Evolutionary conservation across 495 filamentous ascomycete genomes (phyloP), one percentile per base, ranked within the genome.

Genomic region (Evernia prunastri): DNA sequence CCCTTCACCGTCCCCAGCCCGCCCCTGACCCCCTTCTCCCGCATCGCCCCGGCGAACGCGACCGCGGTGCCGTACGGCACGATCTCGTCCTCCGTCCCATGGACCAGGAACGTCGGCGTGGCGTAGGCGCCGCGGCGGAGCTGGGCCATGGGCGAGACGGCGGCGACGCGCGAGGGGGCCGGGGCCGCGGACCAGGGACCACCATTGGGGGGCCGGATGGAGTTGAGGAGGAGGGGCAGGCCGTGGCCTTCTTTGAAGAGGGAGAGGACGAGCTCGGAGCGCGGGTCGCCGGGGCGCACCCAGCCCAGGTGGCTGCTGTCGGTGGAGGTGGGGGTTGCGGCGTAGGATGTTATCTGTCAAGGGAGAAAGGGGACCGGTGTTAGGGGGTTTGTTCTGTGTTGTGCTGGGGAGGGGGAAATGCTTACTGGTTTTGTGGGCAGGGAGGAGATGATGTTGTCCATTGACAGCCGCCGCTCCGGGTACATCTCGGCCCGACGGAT

Each of bases 31-130:
- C 75, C 75, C 9, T 61, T 51, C 47, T 69, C 63, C 18, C 61
- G 20, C 42, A 78, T 36, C 17, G 65, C 67, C 20, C 70, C 62
- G 12, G 40, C 56, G 10, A 73, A 75, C 4, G 59, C 42, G 45
- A 63, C 61, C 0, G 68, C 64, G 31, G 72, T 70, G 27, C 72
- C 61, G 66, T 72, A 79, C 15, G 75, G 75, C 36, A 75, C 69
- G 29, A 79, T 57, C 61, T 80, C 80, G 60, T 83, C 81, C 9
- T 45, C 37, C 0, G 67, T 74, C 17, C 79, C 77, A 59, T 81
- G 77, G n/a, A 83, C 72, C 15, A 82, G 27, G 71, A 77, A 80
- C 0, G 79, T 81, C 27, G 79, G 78, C 40, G 69, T 72, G 0
- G 63, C 25, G 61, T 78, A 81, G 7, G 64, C 66, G n/a, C 77